Base-by-base conservation (phyloP, 208 protist genomes). In the Borovskyia barvae region DNA sequence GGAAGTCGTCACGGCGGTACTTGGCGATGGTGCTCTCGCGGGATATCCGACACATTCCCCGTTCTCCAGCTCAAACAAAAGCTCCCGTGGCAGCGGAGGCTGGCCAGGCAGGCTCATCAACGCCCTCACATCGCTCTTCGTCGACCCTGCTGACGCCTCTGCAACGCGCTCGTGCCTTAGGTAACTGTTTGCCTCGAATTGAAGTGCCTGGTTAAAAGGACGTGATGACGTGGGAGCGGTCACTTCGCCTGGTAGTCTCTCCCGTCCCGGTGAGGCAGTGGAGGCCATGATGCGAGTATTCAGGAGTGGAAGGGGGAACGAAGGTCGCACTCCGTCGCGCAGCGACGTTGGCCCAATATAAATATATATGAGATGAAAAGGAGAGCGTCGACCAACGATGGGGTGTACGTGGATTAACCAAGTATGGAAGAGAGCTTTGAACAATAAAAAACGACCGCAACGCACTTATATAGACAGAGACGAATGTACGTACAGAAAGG, bases 21-120 rank as follows among this genome's bases (percentile, higher is more conserved):
- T 20, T 11, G 28, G 32, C 8, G 51, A n/a, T n/a, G n/a, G n/a
- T n/a, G n/a, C n/a, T 8, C 8, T 26, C 11, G 47, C 37, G 20
- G 70, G 61, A 26, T 64, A 75, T 2, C n/a, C 39, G 36, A 75
- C 49, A 17, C 40, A 30, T 14, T 65, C 66, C 8, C 43, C 51
- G 22, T 39, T 26, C 11, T 66, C 51, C 3, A 53, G 42, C 19
- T 43, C 57, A 0, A 53, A 32, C 4, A 58, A 19, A 5, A 60
- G 22, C 42, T 36, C 25, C 15, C 15, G 22, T 24, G 37, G 35
- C 33, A 43, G 4, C 14, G 39, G 24, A 19, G 36, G 39, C n/a
- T 36, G 36, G 12, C 30, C 52, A 12, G n/a, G 37, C 24, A 7
- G 26, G 28, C 17, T 5, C 12, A 25, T 41, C n/a, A 47, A 46